These are phyloP conservation scores for Tremella fuciformis DNA, from an alignment of 768 basidiomycete species.

Conservation along the genomic window DNA sequence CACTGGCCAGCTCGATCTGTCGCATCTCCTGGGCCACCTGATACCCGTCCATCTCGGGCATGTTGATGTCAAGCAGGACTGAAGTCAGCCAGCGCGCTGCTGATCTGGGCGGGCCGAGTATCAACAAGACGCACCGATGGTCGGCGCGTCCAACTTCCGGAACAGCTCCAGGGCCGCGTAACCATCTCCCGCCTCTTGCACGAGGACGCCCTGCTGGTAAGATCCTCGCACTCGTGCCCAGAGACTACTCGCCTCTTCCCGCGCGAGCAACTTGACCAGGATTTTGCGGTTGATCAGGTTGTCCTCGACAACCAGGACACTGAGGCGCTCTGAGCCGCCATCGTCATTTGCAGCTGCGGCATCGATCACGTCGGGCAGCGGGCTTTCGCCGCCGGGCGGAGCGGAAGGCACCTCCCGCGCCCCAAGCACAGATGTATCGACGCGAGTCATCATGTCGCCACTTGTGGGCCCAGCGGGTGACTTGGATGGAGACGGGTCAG, in stretches of 20 bases:
- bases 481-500: too few relatives aligned
- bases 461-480: too few relatives aligned
- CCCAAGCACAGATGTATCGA: too few relatives aligned
- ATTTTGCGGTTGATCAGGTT: constrained; percentile 41
- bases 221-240: too few relatives aligned
- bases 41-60: constrained; percentile 48
- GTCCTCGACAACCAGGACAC: constrained; percentile 47
- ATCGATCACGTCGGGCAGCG: too few relatives aligned
- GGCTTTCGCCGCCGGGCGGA: too few relatives aligned
- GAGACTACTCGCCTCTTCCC: too few relatives aligned
- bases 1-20: constrained; percentile 35
- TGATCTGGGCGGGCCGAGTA: too few relatives aligned
- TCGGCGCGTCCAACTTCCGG: constrained; percentile 14
- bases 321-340: constrained; percentile 12
- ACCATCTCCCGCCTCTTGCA: constrained; percentile 44
- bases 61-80: constrained; percentile 48
- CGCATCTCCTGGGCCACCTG: constrained; percentile 26
- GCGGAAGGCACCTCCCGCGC: too few relatives aligned
- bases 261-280: constrained; percentile 29
- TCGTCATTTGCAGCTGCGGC: too few relatives aligned
- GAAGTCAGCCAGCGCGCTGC: too few relatives aligned
- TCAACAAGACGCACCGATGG: constrained; percentile 5
- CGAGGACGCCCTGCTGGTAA: constrained; percentile 16
- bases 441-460: too few relatives aligned
- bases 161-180: constrained; percentile 39